Conservation (phyloP, 257 asterid genomes). For the Primulina eburnea region DNA sequence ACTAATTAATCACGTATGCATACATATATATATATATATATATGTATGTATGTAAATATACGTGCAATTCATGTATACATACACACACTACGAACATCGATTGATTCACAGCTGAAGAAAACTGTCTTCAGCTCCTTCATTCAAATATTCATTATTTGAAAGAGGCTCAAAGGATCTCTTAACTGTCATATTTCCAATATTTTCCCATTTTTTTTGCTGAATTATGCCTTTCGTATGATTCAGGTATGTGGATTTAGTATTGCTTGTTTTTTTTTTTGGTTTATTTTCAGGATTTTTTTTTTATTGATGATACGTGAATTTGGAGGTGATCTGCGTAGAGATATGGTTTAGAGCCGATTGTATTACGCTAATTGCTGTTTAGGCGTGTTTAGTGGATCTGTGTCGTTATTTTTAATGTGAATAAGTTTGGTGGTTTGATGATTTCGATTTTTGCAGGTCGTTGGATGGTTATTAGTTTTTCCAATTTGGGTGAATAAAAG, state of each 20-base stretch:
- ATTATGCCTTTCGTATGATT: conserved; percentile 33
- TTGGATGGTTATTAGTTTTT: conserved; percentile 25
- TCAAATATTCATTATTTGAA: conserved; percentile 10
- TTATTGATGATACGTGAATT: conserved; percentile 19
- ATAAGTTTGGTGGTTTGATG: conserved; percentile 33
- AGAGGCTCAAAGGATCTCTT: not conserved
- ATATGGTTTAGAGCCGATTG: conserved; percentile 36
- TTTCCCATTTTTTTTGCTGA: conserved; percentile 12
- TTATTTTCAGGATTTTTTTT: conserved; percentile 28
- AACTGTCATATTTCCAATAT: not conserved
- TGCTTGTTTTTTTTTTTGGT: conserved; percentile 15
- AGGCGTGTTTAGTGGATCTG: conserved; percentile 50
- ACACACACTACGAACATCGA: not conserved
- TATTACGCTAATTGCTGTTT: conserved; percentile 29
- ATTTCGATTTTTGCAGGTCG: conserved; percentile 35
- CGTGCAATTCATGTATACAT: conserved; percentile 25
- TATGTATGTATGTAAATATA: not conserved
- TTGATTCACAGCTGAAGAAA: conserved; percentile 21
- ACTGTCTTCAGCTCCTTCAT: conserved; percentile 29
- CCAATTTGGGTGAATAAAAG: conserved; percentile 44
- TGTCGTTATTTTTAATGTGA: conserved; percentile 26
- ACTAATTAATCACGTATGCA: not conserved
- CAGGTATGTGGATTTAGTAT: conserved; percentile 48
- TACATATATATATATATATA: too few species aligned
- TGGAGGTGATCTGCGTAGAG: conserved; percentile 51